Base-by-base conservation (phyloP, 1,284 basidiomycete species). In the Microbotryum intermedium region DNA sequence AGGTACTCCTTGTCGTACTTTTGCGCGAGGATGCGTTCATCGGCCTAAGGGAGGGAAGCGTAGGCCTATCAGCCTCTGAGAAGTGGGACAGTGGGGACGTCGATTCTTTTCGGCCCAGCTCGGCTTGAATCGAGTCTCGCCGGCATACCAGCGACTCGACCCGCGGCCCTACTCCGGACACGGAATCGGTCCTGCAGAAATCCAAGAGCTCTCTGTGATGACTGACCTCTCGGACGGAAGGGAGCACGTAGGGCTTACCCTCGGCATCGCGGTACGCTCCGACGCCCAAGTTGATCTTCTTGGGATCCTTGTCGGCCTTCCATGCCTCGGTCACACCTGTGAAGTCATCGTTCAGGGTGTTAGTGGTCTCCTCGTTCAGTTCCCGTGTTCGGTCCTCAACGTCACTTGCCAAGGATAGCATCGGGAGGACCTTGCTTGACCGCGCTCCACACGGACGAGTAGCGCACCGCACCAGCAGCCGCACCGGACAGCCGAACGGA, bases 1-100 rank as follows among this genome's bases (percentile, higher is more conserved):
- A 97, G 84, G 77, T 98, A 98, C 77, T 98, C 94, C 80, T 98
- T 97, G 84, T 98, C 94, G 50, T 82, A 81, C 67, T 84, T 83
- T 65, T 82, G 78, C 34, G 80, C 77, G 62, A 82, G 78, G 63
- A 97, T 77, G 60, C 82, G 74, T 68, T 86, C 82, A 75, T 95
- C 91, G n/a, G 90, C 90, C 88, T 88, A 65, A 46, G 53, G 6
- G 16, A 3, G 10, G 6, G 11, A 39, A 39, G 9, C 18, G n/a
- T n/a, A n/a, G n/a, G n/a, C 18, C 11, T 4, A 16, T 39, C 34
- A 39, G 34, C 18, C 34, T 39, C 34, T 39, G 34, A n/a, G n/a
- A 39, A 16, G 16, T 39, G 11, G 18, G 13, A 39, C 11, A 16
- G 34, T 3, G 2, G 29, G 10, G 6, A 39, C 6, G 34, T 18